A percentile compares a stretch with the other conserved stretches of the same genome.
Evolutionary conservation across 805 yeast species (phyloP).

Genomic region (Isabelozyma heimii): DNA sequence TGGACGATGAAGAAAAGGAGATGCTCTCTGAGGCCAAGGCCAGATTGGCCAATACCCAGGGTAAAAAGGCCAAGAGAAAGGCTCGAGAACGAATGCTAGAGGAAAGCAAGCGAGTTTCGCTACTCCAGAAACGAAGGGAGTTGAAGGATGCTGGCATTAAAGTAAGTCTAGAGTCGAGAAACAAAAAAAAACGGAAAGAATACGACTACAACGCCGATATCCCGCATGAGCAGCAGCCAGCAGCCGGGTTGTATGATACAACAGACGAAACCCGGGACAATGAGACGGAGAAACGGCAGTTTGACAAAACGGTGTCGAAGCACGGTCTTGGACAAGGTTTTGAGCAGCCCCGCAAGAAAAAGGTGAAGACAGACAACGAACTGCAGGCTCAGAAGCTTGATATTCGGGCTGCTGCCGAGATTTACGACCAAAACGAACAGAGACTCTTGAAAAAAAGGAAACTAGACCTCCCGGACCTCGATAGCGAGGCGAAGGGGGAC

Average conservation of each 20-base stretch:
- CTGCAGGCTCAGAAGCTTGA: slow-evolving; percentile 13
- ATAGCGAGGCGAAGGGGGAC: slow-evolving; percentile 7
- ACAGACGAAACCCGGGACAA: slow-evolving; percentile 53
- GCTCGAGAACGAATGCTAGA: slow-evolving; percentile 80
- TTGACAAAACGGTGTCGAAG: slow-evolving; percentile 41
- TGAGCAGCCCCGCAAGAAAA: slow-evolving; percentile 20
- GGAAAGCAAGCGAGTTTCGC: slow-evolving; percentile 72
- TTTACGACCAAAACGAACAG: slow-evolving; percentile 15
- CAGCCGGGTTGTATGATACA: slow-evolving; percentile 66
- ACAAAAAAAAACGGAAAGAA: slow-evolving; percentile 54
- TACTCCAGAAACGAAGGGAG: slow-evolving; percentile 76
- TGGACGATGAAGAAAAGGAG: slow-evolving; percentile 87
- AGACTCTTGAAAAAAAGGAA: slow-evolving; percentile 21
- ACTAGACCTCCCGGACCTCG: slow-evolving; percentile 25
- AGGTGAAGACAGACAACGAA: slow-evolving; percentile 10
- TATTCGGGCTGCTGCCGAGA: slow-evolving; percentile 22
- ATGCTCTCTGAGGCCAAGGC: slow-evolving; percentile 96
- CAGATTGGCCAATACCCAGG: slow-evolving; percentile 86
- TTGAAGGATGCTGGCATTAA: slow-evolving; percentile 76
- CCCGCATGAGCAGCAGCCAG: slow-evolving; percentile 72
- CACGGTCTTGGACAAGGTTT: slow-evolving; percentile 44
- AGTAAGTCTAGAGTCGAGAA: slow-evolving; percentile 47
- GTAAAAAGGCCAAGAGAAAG: slow-evolving; percentile 90
- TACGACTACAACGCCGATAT: slow-evolving; percentile 84
- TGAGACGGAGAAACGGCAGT: slow-evolving; percentile 32